phyloP scores from a whole-genome alignment of 805 yeast genomes.

The Starmerella floris region DNA sequence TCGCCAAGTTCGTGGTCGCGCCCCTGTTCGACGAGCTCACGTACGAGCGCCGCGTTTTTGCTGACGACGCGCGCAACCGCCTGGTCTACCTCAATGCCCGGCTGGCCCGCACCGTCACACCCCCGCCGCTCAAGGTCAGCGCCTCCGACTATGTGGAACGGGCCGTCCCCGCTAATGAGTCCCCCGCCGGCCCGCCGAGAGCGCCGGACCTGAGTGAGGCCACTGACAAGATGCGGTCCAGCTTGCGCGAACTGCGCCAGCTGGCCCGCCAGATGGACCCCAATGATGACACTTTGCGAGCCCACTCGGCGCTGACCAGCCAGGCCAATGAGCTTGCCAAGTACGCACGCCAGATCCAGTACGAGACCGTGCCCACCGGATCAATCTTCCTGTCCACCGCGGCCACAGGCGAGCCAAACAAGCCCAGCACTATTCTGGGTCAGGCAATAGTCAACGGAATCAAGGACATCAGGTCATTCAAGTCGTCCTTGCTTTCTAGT shows the following conservation, averaged over 20 bases:
- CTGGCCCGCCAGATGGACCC: conserved; percentile 2
- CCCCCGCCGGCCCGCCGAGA: neutral
- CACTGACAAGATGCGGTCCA: neutral
- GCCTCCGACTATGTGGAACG: conserved; percentile 19
- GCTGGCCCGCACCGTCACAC: conserved; percentile 16
- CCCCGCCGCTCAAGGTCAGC: conserved; percentile 3
- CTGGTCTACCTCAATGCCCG: conserved; percentile 20
- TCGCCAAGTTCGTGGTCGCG: conserved; percentile 25
- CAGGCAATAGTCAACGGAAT: conserved; percentile 6
- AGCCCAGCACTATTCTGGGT: neutral
- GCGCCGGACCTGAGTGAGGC: neutral
- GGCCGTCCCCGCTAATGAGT: conserved; percentile 5
- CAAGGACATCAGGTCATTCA: conserved; percentile 14
- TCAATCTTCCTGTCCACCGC: neutral
- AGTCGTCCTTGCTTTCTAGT: conserved; percentile 10
- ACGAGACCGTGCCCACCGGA: conserved; percentile 8
- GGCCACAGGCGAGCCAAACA: neutral
- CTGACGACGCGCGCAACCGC: conserved; percentile 21
- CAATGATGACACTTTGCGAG: conserved; percentile 1
- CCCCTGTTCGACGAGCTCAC: conserved; percentile 28
- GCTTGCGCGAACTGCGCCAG: conserved; percentile 4
- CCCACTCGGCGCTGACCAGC: conserved; percentile 1
- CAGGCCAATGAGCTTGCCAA: conserved; percentile 13
- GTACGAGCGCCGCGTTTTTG: conserved; percentile 24
- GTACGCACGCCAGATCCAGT: conserved; percentile 9